These are phyloP conservation scores for Chamaecrista fasciculata DNA, from an alignment of 306 rosid species.

Conservation along the genomic window DNA sequence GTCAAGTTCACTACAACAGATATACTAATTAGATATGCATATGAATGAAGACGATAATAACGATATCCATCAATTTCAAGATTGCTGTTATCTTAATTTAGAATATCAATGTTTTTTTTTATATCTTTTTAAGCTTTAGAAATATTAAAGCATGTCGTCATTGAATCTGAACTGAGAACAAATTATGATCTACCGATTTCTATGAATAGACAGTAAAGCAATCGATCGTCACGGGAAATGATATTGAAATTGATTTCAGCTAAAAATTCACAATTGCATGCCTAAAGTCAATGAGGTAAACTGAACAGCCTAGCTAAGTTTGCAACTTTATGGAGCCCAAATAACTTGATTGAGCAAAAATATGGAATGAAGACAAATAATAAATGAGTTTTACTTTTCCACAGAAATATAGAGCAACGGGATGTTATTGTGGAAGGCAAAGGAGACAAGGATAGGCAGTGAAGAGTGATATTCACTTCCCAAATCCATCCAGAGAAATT, in stretches of 20 bases:
- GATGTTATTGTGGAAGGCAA: neutral
- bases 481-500: constrained; percentile 32
- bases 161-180: neutral
- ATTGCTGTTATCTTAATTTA: too few species aligned
- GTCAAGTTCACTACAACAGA: too few species aligned
- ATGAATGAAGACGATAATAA: too few species aligned
- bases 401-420: constrained; percentile 4
- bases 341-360: constrained; percentile 13
- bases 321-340: constrained; percentile 7
- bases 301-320: constrained; percentile 10
- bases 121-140: neutral
- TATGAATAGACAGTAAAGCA: neutral
- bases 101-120: too few species aligned
- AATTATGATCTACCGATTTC: neutral
- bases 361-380: constrained; percentile 16
- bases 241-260: neutral
- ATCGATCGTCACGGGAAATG: neutral
- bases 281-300: constrained; percentile 4
- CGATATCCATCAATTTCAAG: too few species aligned
- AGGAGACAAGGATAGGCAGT: neutral
- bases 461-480: constrained; percentile 1
- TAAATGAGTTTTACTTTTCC: constrained; percentile 14
- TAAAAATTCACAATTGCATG: constrained; percentile 27
- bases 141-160: neutral
- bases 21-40: too few species aligned